Conservation (phyloP, 1,284 basidiomycete species). For the Irpex rosettiformis region DNA sequence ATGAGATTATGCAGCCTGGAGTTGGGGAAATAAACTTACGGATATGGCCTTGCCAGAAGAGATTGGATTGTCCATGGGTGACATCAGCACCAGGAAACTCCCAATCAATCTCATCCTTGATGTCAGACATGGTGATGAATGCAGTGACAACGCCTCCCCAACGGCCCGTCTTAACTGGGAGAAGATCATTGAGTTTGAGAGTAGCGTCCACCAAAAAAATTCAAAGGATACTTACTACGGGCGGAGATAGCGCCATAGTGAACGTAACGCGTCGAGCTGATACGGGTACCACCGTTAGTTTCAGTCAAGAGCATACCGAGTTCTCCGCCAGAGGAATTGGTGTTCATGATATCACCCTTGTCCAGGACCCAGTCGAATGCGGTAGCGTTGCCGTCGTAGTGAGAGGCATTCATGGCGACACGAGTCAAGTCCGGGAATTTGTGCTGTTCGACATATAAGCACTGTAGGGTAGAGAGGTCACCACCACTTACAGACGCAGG, state of each 20-base stretch:
- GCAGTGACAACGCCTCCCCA: slow-evolving; percentile 80
- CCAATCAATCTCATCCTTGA: slow-evolving; percentile 88
- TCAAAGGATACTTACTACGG: slow-evolving; percentile 50
- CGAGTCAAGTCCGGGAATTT: slow-evolving; percentile 65
- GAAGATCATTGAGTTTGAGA: not conserved
- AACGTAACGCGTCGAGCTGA: slow-evolving; percentile 78
- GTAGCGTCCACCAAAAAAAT: too few species aligned
- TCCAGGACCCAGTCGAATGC: slow-evolving; percentile 72
- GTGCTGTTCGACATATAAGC: slow-evolving; percentile 36
- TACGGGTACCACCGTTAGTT: slow-evolving; percentile 66
- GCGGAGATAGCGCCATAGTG: slow-evolving; percentile 80
- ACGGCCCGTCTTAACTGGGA: slow-evolving; percentile 60
- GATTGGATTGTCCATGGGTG: slow-evolving; percentile 71
- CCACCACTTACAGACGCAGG: slow-evolving; percentile 46
- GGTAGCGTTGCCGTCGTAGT: slow-evolving; percentile 72
- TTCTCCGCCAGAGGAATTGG: slow-evolving; percentile 56
- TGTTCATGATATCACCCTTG: slow-evolving; percentile 61
- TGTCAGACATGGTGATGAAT: slow-evolving; percentile 82
- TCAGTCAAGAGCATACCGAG: slow-evolving; percentile 65
- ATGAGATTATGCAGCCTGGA: not conserved
- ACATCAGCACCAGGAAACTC: slow-evolving; percentile 69
- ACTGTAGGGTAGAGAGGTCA: not conserved
- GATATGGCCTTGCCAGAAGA: slow-evolving; percentile 73
- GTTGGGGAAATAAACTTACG: slow-evolving; percentile 47
- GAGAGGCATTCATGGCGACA: slow-evolving; percentile 59